Percentiles rank a stretch among this genome's conserved stretches.
Conservation (phyloP, 202 grass and related monocot genomes). For the Digitaria exilis region DNA sequence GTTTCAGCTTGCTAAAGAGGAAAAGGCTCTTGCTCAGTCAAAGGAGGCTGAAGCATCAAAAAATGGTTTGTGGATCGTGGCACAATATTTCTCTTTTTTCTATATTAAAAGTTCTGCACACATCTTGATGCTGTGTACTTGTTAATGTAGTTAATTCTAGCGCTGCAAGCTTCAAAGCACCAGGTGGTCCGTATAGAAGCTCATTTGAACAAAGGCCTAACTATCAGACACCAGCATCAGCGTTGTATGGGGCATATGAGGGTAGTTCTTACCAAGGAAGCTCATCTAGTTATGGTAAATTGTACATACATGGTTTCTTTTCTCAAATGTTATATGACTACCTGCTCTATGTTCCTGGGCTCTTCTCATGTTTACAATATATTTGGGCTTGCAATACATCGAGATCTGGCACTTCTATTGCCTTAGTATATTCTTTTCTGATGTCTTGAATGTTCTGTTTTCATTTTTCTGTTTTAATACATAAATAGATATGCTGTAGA, state of each 20-base stretch:
- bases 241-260: conserved; percentile 75
- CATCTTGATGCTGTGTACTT: conserved; percentile 27
- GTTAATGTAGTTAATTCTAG: conserved; percentile 44
- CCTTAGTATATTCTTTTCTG: background rate
- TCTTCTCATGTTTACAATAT: conserved; percentile 6
- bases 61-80: conserved; percentile 57
- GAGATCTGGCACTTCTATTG: background rate
- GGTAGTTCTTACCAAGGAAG: conserved; percentile 59
- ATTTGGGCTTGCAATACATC: conserved; percentile 22
- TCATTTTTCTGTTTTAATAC: background rate
- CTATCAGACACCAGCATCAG: conserved; percentile 82
- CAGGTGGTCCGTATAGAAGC: conserved; percentile 48
- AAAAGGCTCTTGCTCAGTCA: conserved; percentile 62
- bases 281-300: conserved; percentile 54
- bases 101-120: background rate
- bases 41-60: conserved; percentile 61
- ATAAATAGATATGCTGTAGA: background rate
- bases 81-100: background rate
- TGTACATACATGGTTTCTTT: background rate
- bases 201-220: conserved; percentile 63
- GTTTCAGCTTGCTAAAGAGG: conserved; percentile 74
- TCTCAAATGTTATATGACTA: background rate
- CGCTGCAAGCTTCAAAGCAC: conserved; percentile 54
- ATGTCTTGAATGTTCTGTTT: background rate
- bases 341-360: background rate